Percentiles rank a stretch among this genome's conserved stretches.
These are phyloP conservation scores for Conidiobolus incongruus DNA, from an alignment of 371 early-diverging fungal species.

Conservation along the genomic window DNA sequence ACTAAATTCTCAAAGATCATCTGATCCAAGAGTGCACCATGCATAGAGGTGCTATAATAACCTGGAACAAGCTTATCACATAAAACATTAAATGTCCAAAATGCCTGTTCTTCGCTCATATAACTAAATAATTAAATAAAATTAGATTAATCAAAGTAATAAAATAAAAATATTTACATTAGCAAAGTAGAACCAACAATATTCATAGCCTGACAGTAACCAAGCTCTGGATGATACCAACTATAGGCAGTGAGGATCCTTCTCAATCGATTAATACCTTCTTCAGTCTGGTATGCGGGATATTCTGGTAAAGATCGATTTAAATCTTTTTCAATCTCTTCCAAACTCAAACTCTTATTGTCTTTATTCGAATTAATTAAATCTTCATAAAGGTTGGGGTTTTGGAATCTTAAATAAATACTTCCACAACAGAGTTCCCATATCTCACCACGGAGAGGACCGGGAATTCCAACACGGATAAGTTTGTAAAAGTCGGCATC, in stretches of 20 bases:
- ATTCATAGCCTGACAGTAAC: constrained; percentile 98
- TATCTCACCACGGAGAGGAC: constrained; percentile 76
- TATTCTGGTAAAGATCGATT: constrained; percentile 85
- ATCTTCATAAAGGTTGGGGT: constrained; percentile 56
- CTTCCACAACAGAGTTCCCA: constrained; percentile 92
- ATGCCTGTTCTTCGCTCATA: constrained; percentile 89
- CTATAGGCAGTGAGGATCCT: constrained; percentile 73
- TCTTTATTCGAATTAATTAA: constrained; percentile 42
- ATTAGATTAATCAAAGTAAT: not conserved
- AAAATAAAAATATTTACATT: constrained; percentile 22
- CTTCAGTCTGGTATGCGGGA: constrained; percentile 67
- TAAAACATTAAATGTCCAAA: constrained; percentile 73
- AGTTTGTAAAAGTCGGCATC: constrained; percentile 69
- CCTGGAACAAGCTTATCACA: constrained; percentile 80
- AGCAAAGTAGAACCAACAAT: constrained; percentile 84
- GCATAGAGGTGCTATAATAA: constrained; percentile 93
- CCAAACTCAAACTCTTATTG: constrained; percentile 42
- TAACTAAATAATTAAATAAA: constrained; percentile 19
- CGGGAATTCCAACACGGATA: constrained; percentile 80
- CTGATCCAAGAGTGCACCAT: constrained; percentile 87
- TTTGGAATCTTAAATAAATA: constrained; percentile 62
- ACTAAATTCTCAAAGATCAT: constrained; percentile 79
- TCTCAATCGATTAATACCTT: constrained; percentile 78
- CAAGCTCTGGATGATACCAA: constrained; percentile 71
- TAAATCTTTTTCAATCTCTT: constrained; percentile 95